Evolutionary conservation across 257 asterid genomes (phyloP).

Genomic region (Vinca minor): DNA sequence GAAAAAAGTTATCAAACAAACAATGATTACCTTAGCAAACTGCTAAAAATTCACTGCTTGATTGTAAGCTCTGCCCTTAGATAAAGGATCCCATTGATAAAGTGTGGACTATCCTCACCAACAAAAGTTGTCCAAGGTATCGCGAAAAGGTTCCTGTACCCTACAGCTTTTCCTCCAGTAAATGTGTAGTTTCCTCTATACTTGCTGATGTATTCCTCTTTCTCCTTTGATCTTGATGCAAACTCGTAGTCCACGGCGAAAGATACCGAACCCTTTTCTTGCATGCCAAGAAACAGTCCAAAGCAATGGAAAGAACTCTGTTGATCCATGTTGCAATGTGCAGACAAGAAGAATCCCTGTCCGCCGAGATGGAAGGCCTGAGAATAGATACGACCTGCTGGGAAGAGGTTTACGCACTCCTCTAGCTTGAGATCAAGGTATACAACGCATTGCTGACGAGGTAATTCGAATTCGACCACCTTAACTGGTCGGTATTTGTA

Average conservation of each 20-base stretch:
- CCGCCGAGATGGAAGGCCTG: conserved; percentile 89
- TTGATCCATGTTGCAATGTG: conserved; percentile 83
- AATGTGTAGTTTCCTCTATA: conserved; percentile 53
- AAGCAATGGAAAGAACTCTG: conserved; percentile 50
- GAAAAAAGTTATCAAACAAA: background rate
- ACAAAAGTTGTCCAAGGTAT: conserved; percentile 58
- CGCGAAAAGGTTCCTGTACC: conserved; percentile 59
- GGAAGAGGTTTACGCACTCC: conserved; percentile 58
- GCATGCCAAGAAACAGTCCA: conserved; percentile 80
- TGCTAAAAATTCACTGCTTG: conserved; percentile 22
- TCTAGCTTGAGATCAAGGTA: conserved; percentile 70
- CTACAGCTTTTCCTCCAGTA: conserved; percentile 69
- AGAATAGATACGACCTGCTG: conserved; percentile 58
- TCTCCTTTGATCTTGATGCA: conserved; percentile 47
- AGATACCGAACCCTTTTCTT: conserved; percentile 53
- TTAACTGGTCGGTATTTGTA: conserved; percentile 76
- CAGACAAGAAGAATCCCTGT: conserved; percentile 75
- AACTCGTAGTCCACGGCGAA: conserved; percentile 69
- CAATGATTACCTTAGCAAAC: background rate
- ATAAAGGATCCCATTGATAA: conserved; percentile 65
- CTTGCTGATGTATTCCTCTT: conserved; percentile 51
- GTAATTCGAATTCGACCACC: conserved; percentile 61
- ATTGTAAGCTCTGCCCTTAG: conserved; percentile 66
- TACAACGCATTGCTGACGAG: conserved; percentile 62
- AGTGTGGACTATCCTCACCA: conserved; percentile 49